phyloP scores from a whole-genome alignment of 768 basidiomycete species.

The Rhodotorula kratochvilovae region DNA sequence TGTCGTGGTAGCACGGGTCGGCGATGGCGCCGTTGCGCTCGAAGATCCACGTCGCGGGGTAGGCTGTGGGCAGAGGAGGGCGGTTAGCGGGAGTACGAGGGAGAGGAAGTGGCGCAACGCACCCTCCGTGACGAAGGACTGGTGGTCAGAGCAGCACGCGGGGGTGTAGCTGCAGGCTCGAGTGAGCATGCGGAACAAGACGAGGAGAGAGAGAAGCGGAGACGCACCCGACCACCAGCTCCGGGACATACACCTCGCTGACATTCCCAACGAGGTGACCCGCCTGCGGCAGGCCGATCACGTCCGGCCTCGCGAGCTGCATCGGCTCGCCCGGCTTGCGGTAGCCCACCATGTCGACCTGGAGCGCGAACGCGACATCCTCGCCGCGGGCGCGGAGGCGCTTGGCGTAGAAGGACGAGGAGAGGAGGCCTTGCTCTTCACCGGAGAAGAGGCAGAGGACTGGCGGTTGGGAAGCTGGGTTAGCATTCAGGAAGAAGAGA shows the following conservation, averaged over 20 bases:
- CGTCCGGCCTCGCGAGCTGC: slow-evolving; percentile 44
- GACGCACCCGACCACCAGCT: slow-evolving; percentile 42
- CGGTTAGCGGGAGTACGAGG: neutral
- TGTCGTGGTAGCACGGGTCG: slow-evolving; percentile 42
- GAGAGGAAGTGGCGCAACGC: neutral
- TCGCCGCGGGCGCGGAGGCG: neutral
- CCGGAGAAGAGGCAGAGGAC: slow-evolving; percentile 42
- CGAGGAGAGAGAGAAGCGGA: neutral
- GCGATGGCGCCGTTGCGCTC: slow-evolving; percentile 44
- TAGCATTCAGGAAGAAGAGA: neutral
- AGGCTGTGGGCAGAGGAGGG: neutral
- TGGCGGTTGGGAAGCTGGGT: neutral
- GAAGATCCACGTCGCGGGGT: slow-evolving; percentile 17
- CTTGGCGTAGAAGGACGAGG: slow-evolving; percentile 35
- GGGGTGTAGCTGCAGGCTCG: slow-evolving; percentile 10
- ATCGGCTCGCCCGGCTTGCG: slow-evolving; percentile 41
- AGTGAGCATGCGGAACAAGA: too few species aligned
- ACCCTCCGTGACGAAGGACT: slow-evolving; percentile 20
- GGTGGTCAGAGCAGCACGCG: slow-evolving; percentile 45
- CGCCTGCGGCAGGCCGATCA: slow-evolving; percentile 33
- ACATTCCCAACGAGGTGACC: slow-evolving; percentile 38
- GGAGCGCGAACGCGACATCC: slow-evolving; percentile 34
- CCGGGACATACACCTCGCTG: slow-evolving; percentile 41
- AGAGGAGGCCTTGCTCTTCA: slow-evolving; percentile 45
- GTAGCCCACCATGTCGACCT: slow-evolving; percentile 41